These are phyloP conservation scores for Trichoderma atroviride DNA, from an alignment of 2,329 filamentous ascomycete genomes.

Conservation along the genomic window DNA sequence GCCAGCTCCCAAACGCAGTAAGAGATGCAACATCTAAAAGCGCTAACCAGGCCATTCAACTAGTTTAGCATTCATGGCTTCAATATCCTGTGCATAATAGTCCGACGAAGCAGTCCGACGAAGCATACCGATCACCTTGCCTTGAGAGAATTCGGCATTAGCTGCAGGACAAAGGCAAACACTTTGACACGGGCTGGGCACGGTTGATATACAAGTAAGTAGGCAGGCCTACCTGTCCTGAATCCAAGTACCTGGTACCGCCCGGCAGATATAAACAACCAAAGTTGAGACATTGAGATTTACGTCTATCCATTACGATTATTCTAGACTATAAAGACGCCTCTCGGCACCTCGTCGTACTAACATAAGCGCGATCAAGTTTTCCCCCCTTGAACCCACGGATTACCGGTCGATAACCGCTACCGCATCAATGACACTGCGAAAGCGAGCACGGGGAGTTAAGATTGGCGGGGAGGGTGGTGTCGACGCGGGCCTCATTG, in stretches of 20 bases:
- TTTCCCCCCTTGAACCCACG: neutral
- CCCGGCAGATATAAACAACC: neutral
- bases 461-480: slow-evolving; percentile 6
- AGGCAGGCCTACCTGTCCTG: neutral
- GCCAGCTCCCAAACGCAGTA: neutral
- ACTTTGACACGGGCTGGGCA: neutral
- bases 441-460: slow-evolving; percentile 8
- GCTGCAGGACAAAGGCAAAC: neutral
- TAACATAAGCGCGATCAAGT: slow-evolving; percentile 5
- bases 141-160: neutral
- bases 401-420: slow-evolving; percentile 14
- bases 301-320: neutral
- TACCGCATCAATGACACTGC: slow-evolving; percentile 7
- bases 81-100: neutral
- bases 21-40: neutral
- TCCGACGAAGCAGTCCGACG: neutral
- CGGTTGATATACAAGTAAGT: neutral
- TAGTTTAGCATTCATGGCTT: neutral
- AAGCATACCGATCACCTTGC: neutral
- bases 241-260: neutral
- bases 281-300: neutral
- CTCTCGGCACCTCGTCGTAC: slow-evolving; percentile 1
- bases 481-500: neutral
- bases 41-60: neutral
- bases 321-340: neutral